Percentiles rank a stretch among this genome's conserved stretches.
These are phyloP conservation scores for Trypanosoma scelopori DNA, from an alignment of 208 protist species.

Conservation along the genomic window DNA sequence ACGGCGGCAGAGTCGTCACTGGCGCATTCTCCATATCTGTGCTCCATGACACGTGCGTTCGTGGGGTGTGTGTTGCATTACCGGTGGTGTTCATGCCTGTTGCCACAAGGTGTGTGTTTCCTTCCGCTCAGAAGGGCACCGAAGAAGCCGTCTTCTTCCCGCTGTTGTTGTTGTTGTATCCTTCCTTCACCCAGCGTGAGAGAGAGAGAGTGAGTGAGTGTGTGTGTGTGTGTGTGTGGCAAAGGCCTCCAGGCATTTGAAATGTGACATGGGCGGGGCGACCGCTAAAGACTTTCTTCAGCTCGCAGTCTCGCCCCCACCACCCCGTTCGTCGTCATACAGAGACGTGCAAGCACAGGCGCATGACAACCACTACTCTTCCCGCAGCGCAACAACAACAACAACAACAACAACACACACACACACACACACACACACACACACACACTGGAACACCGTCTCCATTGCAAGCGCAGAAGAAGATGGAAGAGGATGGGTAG, in stretches of 20 bases:
- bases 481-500: too few relatives aligned
- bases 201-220: background rate
- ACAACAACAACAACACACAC: slow-evolving; percentile 8
- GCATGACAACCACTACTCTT: too few relatives aligned
- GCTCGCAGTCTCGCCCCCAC: too few relatives aligned
- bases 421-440: too few relatives aligned
- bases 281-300: too few relatives aligned
- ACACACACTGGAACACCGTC: too few relatives aligned
- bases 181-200: background rate
- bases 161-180: background rate
- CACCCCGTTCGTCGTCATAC: too few relatives aligned
- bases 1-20: slow-evolving; percentile 52
- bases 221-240: background rate
- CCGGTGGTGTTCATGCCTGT: background rate
- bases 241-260: background rate
- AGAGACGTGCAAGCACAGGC: too few relatives aligned
- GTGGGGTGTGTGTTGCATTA: background rate
- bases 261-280: too few relatives aligned
- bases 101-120: background rate
- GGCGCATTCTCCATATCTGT: background rate
- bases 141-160: background rate
- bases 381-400: background rate
- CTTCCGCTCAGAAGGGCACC: background rate
- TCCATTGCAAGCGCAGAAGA: too few relatives aligned
- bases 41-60: too few relatives aligned